Percentiles rank a stretch among this genome's conserved stretches.
Evolutionary conservation across 495 filamentous ascomycete species (phyloP).

Genomic region (Parmelia sp.): DNA sequence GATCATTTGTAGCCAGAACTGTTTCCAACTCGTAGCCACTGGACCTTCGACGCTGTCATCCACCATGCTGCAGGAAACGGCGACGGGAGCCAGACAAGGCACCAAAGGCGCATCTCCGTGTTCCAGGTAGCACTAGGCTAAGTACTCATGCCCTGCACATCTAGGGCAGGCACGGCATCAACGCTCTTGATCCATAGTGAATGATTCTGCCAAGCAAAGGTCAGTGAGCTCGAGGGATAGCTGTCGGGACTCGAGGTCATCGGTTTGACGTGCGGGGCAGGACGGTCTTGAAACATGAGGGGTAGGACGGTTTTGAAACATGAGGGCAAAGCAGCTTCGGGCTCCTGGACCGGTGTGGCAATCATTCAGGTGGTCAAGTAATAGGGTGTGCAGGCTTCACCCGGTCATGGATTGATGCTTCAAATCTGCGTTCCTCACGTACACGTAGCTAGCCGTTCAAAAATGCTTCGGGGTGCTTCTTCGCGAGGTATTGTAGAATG

Average conservation of each 20-base stretch:
- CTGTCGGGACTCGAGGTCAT: background rate
- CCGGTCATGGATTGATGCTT: background rate
- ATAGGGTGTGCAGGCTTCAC: background rate
- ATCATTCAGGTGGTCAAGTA: background rate
- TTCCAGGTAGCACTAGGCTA: too few species aligned
- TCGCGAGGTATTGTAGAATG: background rate
- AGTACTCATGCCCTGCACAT: background rate
- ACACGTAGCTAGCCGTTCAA: slow-evolving; percentile 1
- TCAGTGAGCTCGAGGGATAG: background rate
- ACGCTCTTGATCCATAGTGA: background rate
- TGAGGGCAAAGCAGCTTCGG: background rate
- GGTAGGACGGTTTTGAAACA: too few species aligned
- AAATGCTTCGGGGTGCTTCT: background rate
- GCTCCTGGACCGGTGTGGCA: background rate
- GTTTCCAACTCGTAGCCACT: background rate
- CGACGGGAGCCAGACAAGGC: background rate
- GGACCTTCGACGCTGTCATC: background rate
- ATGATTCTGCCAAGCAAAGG: background rate
- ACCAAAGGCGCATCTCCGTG: too few species aligned
- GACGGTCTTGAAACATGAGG: background rate
- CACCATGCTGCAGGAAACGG: background rate
- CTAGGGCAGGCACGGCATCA: background rate
- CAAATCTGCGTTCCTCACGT: background rate
- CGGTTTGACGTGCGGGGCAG: background rate
- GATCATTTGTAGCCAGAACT: too few species aligned